Percentiles rank a stretch among this genome's conserved stretches.
phyloP scores from a whole-genome alignment of 805 yeast species.

The Candida gorgasii region DNA sequence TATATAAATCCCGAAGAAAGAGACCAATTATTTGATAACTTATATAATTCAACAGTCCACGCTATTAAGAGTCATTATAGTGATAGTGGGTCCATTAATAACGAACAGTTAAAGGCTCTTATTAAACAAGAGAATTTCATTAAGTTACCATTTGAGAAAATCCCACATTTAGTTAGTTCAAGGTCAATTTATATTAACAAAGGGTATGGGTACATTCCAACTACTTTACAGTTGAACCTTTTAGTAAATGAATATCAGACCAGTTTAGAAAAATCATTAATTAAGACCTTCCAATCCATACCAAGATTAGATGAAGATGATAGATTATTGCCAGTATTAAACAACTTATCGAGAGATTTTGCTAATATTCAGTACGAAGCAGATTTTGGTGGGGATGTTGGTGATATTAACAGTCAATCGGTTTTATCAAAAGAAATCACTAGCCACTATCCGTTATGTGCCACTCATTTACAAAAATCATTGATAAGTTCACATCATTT shows the following conservation, averaged over 20 bases:
- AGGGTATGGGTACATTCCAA: conserved; percentile 86
- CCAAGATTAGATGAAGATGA: conserved; percentile 92
- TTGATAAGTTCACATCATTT: conserved; percentile 66
- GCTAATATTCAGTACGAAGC: conserved; percentile 53
- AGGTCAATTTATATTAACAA: conserved; percentile 64
- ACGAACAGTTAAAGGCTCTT: conserved; percentile 54
- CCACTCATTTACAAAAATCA: conserved; percentile 63
- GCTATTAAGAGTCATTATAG: conserved; percentile 37
- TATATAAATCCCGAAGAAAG: conserved; percentile 67
- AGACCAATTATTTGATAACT: conserved; percentile 42
- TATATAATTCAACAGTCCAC: conserved; percentile 56
- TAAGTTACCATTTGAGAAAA: conserved; percentile 85
- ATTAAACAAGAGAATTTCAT: conserved; percentile 66
- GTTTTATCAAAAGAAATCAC: conserved; percentile 55
- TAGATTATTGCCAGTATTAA: conserved; percentile 78
- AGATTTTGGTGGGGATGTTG: conserved; percentile 39
- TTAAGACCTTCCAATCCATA: conserved; percentile 70
- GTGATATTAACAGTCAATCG: conserved; percentile 59
- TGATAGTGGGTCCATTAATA: conserved; percentile 35
- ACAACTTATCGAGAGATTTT: conserved; percentile 64
- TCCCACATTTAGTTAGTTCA: conserved; percentile 71
- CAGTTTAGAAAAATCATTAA: conserved; percentile 51
- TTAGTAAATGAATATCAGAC: conserved; percentile 67
- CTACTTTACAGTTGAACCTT: conserved; percentile 71
- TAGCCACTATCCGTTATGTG: conserved; percentile 82